Base-by-base conservation (phyloP, 768 basidiomycete genomes). In the Naganishia friedmannii region DNA sequence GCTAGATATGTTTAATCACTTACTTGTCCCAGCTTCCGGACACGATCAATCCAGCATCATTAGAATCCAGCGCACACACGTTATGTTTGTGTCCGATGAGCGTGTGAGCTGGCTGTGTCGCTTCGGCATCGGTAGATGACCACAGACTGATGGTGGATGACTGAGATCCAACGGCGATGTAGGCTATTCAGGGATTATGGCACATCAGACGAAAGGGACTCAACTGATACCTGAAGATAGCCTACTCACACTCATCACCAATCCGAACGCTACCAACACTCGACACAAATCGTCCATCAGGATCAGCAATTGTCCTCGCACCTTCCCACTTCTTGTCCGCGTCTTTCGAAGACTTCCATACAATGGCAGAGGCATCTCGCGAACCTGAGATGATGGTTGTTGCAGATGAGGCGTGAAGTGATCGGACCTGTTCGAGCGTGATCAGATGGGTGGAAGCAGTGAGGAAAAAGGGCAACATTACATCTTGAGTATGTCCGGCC, bases 21-120 rank as follows among this genome's bases (percentile, higher is more conserved):
- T 67, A 95, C 95, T 86, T 90, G 83, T 98, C 96, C 96, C 96
- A 99, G 53, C 92, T 95, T 23, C 96, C 96, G 9, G 92, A 94
- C 69, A 96, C 87, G 71, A 98, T 88, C 60, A 86, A 84, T 19
- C 92, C 91, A 57, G 85, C 85, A 10, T 86, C 81, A 12, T 87
- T 86, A 4, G 88, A 86, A 76, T 91, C 85, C 68, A 99, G 83
- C 26, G 91, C 86, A 80, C 94, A 98, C 42, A 98, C 86, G 78
- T 98, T 98, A 56, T 89, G 88, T 15, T 87, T 86, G 80, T 99
- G 96, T 28, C 95, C 96, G 42, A 97, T 78, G 31, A 97, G 85
- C 26, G 88, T 87, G 82, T 89, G 90, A 75, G 87, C 85, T 26
- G 95, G 93, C 70, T 93, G 89, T 68, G 87, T 86, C 74, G 84